These are phyloP conservation scores for Globisporangium alternatum DNA, from an alignment of 352 stramenopile species.

Conservation along the genomic window DNA sequence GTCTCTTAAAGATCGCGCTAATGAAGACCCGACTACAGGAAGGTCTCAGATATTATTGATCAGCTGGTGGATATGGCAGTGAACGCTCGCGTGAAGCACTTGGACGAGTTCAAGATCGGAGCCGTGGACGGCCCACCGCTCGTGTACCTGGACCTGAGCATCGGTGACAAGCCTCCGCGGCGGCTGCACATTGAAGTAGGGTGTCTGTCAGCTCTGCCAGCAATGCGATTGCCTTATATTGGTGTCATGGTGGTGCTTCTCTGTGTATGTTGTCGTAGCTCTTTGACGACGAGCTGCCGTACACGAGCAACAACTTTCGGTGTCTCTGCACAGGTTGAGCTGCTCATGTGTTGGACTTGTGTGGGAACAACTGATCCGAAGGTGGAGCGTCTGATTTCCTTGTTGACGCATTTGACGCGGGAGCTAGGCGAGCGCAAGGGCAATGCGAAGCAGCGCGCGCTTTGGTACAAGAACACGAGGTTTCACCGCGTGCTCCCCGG, in stretches of 20 bases:
- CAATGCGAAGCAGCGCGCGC: constrained; percentile 39
- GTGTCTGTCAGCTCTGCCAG: background rate
- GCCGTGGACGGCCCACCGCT: constrained; percentile 35
- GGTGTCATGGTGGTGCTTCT: background rate
- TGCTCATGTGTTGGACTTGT: background rate
- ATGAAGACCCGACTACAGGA: background rate
- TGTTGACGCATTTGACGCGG: background rate
- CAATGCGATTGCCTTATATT: background rate
- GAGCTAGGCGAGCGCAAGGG: constrained; percentile 43
- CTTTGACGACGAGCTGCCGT: constrained; percentile 68
- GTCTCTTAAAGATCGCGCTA: background rate
- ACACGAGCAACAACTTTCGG: constrained; percentile 67
- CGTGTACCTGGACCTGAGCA: constrained; percentile 63
- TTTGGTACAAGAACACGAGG: constrained; percentile 93
- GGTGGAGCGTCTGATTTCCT: background rate
- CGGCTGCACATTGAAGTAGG: constrained; percentile 66
- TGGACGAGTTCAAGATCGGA: constrained; percentile 46
- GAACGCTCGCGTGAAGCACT: constrained; percentile 37
- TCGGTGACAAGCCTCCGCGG: constrained; percentile 45
- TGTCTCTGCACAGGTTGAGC: constrained; percentile 58
- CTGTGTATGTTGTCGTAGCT: constrained; percentile 30
- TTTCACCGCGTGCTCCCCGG: constrained; percentile 98
- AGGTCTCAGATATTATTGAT: too few species aligned
- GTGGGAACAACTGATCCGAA: background rate
- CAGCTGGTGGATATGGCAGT: constrained; percentile 33